These are phyloP conservation scores for Xylaria scruposa DNA, from an alignment of 495 filamentous ascomycete genomes.

Conservation along the genomic window DNA sequence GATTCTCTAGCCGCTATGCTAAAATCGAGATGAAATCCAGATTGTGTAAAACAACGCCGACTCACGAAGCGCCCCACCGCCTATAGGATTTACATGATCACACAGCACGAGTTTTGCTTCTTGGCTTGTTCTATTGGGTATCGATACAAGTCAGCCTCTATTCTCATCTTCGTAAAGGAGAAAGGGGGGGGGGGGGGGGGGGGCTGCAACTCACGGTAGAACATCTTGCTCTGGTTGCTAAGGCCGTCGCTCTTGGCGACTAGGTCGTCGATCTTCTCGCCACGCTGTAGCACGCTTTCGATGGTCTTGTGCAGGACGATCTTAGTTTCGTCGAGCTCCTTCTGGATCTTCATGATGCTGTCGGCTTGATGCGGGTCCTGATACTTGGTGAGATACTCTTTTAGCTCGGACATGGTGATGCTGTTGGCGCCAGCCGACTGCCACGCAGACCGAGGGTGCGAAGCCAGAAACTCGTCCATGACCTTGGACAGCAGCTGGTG, in stretches of 20 bases:
- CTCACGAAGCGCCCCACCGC: not conserved
- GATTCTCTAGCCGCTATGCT: conserved; percentile 31
- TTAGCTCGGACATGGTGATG: conserved; percentile 71
- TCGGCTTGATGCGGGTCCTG: conserved; percentile 89
- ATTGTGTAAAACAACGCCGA: conserved; percentile 15
- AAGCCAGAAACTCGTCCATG: conserved; percentile 88
- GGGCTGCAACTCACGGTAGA: conserved; percentile 70
- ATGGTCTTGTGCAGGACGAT: conserved; percentile 98
- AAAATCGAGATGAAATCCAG: conserved; percentile 29
- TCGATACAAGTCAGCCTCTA: not conserved
- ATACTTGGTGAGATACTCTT: conserved; percentile 85
- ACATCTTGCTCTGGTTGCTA: conserved; percentile 93
- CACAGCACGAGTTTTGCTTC: conserved; percentile 95
- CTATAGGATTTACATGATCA: conserved; percentile 69
- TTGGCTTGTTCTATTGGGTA: conserved; percentile 67
- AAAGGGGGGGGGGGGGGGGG: conserved; percentile 9
- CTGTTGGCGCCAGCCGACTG: conserved; percentile 57
- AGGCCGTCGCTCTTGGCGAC: conserved; percentile 88
- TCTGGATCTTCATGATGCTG: conserved; percentile 93
- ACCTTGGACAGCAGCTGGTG: conserved; percentile 92
- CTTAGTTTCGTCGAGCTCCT: conserved; percentile 97
- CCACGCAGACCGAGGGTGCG: conserved; percentile 74
- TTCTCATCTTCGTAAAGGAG: not conserved
- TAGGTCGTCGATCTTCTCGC: conserved; percentile 89
- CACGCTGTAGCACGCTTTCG: conserved; percentile 83